These are phyloP conservation scores for Spizellomyces sp. DNA, from an alignment of 192 early-diverging fungal genomes.

Conservation along the genomic window DNA sequence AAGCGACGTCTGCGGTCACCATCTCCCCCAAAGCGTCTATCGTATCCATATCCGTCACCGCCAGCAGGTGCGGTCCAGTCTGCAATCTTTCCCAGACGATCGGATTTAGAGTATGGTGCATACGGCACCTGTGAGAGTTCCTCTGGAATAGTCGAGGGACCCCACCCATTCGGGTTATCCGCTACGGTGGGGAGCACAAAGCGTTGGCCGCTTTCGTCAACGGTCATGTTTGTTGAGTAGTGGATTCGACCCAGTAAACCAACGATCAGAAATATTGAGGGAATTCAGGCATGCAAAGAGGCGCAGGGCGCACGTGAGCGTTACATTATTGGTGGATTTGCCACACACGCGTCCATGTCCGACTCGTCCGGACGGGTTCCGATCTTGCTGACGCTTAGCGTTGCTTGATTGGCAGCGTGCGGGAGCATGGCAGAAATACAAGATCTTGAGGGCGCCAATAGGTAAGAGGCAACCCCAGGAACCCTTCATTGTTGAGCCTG, in stretches of 20 bases:
- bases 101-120: constrained; percentile 91
- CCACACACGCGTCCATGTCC: neutral
- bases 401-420: no score
- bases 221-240: neutral
- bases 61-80: constrained; percentile 84
- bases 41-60: constrained; percentile 38
- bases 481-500: no score
- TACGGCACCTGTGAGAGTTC: constrained; percentile 85
- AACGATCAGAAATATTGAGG: neutral
- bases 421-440: no score
- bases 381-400: no score
- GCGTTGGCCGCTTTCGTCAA: neutral
- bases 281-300: neutral
- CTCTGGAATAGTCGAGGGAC: constrained; percentile 58
- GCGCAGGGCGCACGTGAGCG: neutral
- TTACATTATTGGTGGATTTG: neutral
- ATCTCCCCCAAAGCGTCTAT: constrained; percentile 17
- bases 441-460: neutral
- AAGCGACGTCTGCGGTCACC: constrained; percentile 25
- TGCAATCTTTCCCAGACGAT: constrained; percentile 92
- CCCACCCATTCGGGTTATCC: constrained; percentile 89
- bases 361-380: neutral
- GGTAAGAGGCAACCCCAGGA: neutral
- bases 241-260: neutral
- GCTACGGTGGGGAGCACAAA: constrained; percentile 80